Evolutionary conservation across 129 eudicot genomes (phyloP), one percentile per base, ranked within the genome.

Genomic region (Pulicaria dysenterica): DNA sequence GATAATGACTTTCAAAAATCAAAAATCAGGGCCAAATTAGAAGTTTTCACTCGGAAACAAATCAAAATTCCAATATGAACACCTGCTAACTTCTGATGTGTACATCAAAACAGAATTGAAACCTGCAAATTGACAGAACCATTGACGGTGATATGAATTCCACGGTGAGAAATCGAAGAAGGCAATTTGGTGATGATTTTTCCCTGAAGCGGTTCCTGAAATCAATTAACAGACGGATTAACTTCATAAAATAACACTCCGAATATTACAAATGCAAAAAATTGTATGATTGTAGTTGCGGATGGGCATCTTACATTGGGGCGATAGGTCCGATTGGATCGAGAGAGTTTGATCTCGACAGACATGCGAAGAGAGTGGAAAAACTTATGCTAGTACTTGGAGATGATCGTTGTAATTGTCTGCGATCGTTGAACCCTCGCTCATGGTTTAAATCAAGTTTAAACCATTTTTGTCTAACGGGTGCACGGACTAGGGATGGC

Each of bases 61-160:
- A 5, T 6, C 42, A 45, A 12, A n/a, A 17, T 4, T 24, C 19
- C 7, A 42, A 67, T 50, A 50, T 7, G 72, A 56, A 10, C 14
- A 24, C 31, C 31, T 24, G 31, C 31, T 24, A 24, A 24, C 31
- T 24, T 24, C 31, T 24, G 31, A 0, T 24, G 31, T 24, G 1
- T 24, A 24, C 31, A 24, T 24, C 5, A 24, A 7, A 46, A 64
- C 13, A 11, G 47, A 73, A 64, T 3, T n/a, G 50, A 53, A 68
- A 85, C 97, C 97, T 91, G 97, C 79, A 91, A 78, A 68, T 85
- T 83, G 69, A 86, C 95, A 5, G 95, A 78, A n/a, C 81, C 97
- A 49, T 80, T 91, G 75, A 88, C 64, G 64, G 87, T 88, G 69
- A 91, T 73, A 37, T 88, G 88, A 60, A 91, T 84, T 6, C 85